These are phyloP conservation scores for Ballota nigra DNA, from an alignment of 257 asterid genomes.

Conservation along the genomic window DNA sequence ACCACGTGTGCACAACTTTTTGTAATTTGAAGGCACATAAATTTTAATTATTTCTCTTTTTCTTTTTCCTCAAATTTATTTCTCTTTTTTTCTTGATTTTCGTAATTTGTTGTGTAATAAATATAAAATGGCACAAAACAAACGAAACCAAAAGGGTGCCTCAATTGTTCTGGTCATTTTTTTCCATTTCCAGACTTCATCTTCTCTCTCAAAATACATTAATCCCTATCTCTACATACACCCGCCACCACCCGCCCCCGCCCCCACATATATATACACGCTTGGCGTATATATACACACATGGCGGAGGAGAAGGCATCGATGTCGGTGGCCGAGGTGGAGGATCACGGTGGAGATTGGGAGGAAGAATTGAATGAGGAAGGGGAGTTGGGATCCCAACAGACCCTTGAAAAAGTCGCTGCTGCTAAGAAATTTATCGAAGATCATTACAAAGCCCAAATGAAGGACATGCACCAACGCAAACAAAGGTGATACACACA, in stretches of 20 bases:
- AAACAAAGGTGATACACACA: conserved; percentile 40
- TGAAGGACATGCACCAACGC: conserved; percentile 66
- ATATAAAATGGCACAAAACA: background rate
- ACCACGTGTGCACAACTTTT: background rate
- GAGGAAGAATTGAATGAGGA: background rate
- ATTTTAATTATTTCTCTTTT: too few relatives aligned
- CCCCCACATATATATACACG: background rate
- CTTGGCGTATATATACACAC: background rate
- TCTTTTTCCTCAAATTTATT: background rate
- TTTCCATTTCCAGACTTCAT: conserved; percentile 8
- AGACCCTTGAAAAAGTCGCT: conserved; percentile 76
- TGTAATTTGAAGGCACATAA: background rate
- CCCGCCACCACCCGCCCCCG: background rate
- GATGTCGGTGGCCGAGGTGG: background rate
- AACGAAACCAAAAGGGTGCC: background rate
- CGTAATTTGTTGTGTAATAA: background rate
- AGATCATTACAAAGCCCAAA: conserved; percentile 64
- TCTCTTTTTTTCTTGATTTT: background rate
- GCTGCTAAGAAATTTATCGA: conserved; percentile 84
- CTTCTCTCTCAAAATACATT: conserved; percentile 13
- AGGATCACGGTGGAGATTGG: conserved; percentile 12
- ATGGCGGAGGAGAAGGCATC: conserved; percentile 28
- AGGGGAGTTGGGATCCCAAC: conserved; percentile 46
- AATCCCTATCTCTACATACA: background rate
- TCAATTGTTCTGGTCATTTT: background rate